Base-by-base conservation (phyloP, 768 basidiomycete species). In the Inosperma sp. region DNA sequence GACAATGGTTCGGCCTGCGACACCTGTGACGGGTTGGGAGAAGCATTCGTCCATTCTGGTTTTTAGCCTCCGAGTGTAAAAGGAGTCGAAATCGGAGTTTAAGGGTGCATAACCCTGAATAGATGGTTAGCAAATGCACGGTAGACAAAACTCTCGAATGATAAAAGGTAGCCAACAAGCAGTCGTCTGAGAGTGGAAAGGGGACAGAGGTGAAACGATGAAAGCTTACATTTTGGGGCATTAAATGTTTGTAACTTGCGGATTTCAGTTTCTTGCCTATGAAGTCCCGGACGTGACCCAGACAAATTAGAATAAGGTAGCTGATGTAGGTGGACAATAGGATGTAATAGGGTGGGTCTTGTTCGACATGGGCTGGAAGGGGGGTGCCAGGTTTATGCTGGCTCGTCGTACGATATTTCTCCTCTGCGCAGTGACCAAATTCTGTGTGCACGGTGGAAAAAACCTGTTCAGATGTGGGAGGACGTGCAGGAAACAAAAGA, bases 41-140 rank as follows among this genome's bases (percentile, higher is more conserved):
- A 97, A 98, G 63, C 93, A 95, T 64, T 97, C 93, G 61, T 96
- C 93, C 71, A 98, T 85, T 48, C 95, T 91, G 9, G 79, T 76
- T 67, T 98, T 98, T 57, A 98, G 81, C 3, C 94, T 86, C 44
- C 95, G 91, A 53, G 94, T 95, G 76, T 98, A 98, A 74, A 98
- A 99, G 5, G 96, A 98, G 68, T 98, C 95, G 59, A 98, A 98
- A 67, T 98, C 96, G 7, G 93, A 96, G 71, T 93, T 95, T 53
- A 98, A 78, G 5, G 96, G 89, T 2, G 94, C 95, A 62, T 96
- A 94, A 50, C 95, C 96, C 93, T 97, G 66, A 16, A 44, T 48
- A 45, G 27, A 22, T 45, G 35, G 42, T 52, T 21, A 59, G 17
- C 17, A 49, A 45, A 48, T 52, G 53, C 26, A 45, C 31, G 35